Evolutionary conservation across 2,329 filamentous ascomycete genomes (phyloP).

Genomic region (Sporothrix pallida): DNA sequence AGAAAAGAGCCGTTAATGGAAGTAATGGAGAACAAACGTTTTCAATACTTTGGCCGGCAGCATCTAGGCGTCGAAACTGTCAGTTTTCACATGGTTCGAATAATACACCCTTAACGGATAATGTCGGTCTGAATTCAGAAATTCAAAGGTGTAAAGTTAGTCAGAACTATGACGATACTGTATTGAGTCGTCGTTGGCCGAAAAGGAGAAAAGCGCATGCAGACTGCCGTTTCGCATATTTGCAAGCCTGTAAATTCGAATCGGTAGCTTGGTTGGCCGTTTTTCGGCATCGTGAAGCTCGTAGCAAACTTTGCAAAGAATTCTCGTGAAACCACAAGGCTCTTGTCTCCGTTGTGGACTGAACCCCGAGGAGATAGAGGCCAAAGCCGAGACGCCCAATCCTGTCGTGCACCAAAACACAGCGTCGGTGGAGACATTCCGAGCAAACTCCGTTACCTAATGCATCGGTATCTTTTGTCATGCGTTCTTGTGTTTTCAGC

Average conservation of each 20-base stretch:
- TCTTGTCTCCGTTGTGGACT: not conserved
- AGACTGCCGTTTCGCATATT: not conserved
- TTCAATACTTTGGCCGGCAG: not conserved
- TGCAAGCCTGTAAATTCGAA: not conserved
- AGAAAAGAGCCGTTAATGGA: not conserved
- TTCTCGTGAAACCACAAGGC: not conserved
- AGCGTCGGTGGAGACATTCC: not conserved
- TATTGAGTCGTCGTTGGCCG: not conserved
- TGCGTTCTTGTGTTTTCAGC: not conserved
- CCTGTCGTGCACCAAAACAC: not conserved
- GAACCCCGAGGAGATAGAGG: conserved; percentile 10
- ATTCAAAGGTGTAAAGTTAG: not conserved
- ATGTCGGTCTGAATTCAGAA: not conserved
- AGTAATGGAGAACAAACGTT: not conserved
- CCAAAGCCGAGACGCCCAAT: conserved; percentile 9
- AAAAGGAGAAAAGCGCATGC: conserved; percentile 1
- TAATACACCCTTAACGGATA: not conserved
- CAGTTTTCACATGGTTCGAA: not conserved
- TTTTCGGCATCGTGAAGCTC: not conserved
- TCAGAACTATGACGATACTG: not conserved
- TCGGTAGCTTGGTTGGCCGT: not conserved
- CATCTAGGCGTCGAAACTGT: not conserved
- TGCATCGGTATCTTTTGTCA: conserved; percentile 13
- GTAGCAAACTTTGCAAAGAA: not conserved
- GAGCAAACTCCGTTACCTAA: not conserved